These are phyloP conservation scores for Amylostereum areolatum DNA, from an alignment of 1,284 basidiomycete genomes.

Conservation along the genomic window DNA sequence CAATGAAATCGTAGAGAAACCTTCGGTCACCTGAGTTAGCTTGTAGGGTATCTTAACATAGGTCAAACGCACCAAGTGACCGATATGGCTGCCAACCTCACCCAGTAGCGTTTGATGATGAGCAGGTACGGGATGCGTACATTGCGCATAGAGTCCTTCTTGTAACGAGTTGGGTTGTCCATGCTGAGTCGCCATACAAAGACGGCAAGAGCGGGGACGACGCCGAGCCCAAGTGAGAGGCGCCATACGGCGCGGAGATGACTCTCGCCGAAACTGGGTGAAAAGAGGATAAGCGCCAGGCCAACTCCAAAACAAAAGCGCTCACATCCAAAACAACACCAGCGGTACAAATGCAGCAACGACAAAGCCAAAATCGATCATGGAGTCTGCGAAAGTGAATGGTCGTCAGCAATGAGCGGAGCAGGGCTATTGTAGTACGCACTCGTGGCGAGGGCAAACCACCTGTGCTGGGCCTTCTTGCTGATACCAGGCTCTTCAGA, in stretches of 20 bases:
- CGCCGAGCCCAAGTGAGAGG: constrained; percentile 82
- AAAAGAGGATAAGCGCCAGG: neutral
- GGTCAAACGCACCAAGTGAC: constrained; percentile 50
- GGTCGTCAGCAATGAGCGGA: neutral
- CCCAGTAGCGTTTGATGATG: constrained; percentile 79
- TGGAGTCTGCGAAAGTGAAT: constrained; percentile 46
- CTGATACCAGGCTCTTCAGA: constrained; percentile 77
- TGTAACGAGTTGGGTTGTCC: constrained; percentile 72
- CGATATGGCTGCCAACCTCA: constrained; percentile 61
- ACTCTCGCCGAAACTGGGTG: constrained; percentile 60
- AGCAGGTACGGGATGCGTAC: constrained; percentile 74
- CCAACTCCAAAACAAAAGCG: constrained; percentile 4
- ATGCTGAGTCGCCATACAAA: constrained; percentile 86
- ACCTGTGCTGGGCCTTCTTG: constrained; percentile 78
- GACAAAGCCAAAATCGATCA: constrained; percentile 90
- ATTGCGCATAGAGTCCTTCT: constrained; percentile 71
- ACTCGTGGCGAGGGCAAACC: constrained; percentile 86
- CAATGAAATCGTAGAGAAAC: constrained; percentile 85
- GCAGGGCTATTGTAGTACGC: constrained; percentile 19
- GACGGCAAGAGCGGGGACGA: constrained; percentile 75
- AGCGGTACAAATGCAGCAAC: constrained; percentile 80
- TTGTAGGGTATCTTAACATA: neutral
- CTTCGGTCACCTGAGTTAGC: constrained; percentile 26
- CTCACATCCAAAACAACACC: constrained; percentile 81
- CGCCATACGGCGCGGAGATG: constrained; percentile 88